Evolutionary conservation across 345 rosid species (phyloP).

Genomic region (Populus simonii): DNA sequence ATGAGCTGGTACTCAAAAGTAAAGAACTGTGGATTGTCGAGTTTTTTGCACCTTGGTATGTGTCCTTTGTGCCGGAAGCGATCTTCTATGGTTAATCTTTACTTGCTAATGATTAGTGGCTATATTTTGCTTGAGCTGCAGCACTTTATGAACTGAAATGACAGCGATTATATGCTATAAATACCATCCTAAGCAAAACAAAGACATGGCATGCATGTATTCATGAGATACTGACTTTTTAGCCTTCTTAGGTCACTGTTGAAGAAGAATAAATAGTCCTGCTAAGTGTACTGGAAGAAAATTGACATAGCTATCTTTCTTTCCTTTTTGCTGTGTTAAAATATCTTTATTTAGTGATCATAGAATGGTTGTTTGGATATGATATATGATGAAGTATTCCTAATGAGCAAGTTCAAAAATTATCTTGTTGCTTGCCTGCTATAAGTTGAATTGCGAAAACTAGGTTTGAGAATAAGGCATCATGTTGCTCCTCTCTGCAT

Average conservation of each 20-base stretch:
- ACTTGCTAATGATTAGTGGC: not conserved
- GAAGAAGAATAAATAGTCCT: not conserved
- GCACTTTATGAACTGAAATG: not conserved
- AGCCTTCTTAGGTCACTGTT: not conserved
- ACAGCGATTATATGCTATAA: not conserved
- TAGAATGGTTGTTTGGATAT: not conserved
- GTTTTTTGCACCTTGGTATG: conserved; percentile 97
- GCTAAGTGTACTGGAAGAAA: not conserved
- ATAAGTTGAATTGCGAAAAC: not conserved
- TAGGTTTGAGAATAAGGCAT: not conserved
- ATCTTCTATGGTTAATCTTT: not conserved
- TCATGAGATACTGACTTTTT: not conserved
- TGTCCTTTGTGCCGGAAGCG: not conserved
- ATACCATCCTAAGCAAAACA: not conserved
- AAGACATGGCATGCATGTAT: not conserved
- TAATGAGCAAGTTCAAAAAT: too few relatives aligned
- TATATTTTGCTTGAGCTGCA: not conserved
- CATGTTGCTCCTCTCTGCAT: not conserved
- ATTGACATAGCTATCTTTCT: not conserved
- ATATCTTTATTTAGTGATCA: not conserved
- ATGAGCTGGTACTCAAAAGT: conserved; percentile 79
- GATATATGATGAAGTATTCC: not conserved
- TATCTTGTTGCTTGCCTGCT: not conserved
- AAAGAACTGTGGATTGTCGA: conserved; percentile 95
- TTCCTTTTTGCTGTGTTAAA: not conserved